phyloP scores from a whole-genome alignment of 1,139 yeast species.

The Scheffersomyces lignicola region DNA sequence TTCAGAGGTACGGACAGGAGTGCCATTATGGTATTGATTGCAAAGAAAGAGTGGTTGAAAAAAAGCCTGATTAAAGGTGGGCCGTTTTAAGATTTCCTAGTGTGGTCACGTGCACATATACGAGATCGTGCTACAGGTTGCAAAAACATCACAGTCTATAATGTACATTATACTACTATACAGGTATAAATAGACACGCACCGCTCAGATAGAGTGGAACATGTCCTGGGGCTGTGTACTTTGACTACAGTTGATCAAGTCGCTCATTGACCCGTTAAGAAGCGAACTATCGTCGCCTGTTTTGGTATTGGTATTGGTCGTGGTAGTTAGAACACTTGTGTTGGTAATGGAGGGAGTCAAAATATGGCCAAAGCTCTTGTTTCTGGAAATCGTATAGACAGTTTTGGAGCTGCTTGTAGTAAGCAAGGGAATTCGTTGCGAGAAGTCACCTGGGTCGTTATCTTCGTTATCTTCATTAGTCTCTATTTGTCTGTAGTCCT shows the following conservation, averaged over 20 bases:
- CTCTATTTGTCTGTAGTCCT: conserved; percentile 14
- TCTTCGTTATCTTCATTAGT: conserved; percentile 24
- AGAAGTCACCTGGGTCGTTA: conserved; percentile 20
- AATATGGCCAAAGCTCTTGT: conserved; percentile 8
- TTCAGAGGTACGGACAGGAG: conserved; percentile 18
- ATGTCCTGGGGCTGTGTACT: too few relatives aligned
- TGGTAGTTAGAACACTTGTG: conserved; percentile 5
- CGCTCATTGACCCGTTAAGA: conserved; percentile 14
- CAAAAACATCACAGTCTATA: too few relatives aligned
- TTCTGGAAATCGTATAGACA: conserved; percentile 4
- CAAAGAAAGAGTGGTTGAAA: too few relatives aligned
- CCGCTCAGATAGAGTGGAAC: too few relatives aligned
- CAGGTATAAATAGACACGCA: too few relatives aligned
- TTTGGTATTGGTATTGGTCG: conserved; percentile 8
- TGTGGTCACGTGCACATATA: too few relatives aligned
- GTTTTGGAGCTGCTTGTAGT: conserved; percentile 23
- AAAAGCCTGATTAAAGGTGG: too few relatives aligned
- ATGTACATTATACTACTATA: too few relatives aligned
- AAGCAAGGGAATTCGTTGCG: conserved; percentile 34
- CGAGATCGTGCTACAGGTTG: too few relatives aligned
- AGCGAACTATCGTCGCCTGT: conserved; percentile 18
- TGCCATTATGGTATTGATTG: conserved; percentile 9
- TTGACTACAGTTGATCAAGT: too few relatives aligned
- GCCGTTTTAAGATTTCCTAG: too few relatives aligned
- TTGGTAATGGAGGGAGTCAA: conserved; percentile 4